Percentiles rank a stretch among this genome's conserved stretches.
Conservation (phyloP, 164 flowering plant species). For the Buxus sempervirens region DNA sequence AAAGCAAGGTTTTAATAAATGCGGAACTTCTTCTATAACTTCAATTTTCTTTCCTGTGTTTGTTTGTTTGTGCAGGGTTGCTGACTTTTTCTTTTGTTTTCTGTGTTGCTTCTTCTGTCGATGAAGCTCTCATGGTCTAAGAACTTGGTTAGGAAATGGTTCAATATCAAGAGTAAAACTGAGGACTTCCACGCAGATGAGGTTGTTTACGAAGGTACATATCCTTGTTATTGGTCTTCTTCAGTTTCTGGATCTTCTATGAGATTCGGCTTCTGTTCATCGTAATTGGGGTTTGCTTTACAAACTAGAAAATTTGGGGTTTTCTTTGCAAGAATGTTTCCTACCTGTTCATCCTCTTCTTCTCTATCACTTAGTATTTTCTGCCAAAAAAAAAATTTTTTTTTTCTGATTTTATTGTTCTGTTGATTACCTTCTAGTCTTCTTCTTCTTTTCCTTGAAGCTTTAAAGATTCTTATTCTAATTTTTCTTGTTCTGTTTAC, state of each 20-base stretch:
- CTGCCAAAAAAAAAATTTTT: background rate
- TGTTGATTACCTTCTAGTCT: slow-evolving; percentile 6
- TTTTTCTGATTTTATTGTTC: slow-evolving; percentile 4
- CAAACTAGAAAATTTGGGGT: background rate
- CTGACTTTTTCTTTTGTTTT: slow-evolving; percentile 1
- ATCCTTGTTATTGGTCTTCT: background rate
- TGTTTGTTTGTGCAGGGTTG: slow-evolving; percentile 1
- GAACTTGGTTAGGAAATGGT: slow-evolving; percentile 76
- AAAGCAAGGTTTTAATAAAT: slow-evolving; percentile 54
- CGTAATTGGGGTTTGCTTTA: slow-evolving; percentile 4
- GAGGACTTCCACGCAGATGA: slow-evolving; percentile 76
- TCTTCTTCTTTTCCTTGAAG: background rate
- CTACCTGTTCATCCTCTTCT: no score
- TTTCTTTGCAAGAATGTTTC: background rate
- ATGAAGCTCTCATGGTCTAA: slow-evolving; percentile 84
- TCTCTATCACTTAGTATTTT: background rate
- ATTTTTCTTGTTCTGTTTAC: slow-evolving; percentile 12
- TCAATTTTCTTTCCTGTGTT: background rate
- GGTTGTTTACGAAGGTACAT: slow-evolving; percentile 23
- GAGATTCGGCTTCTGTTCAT: background rate
- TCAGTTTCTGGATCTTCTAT: background rate
- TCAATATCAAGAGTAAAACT: slow-evolving; percentile 76
- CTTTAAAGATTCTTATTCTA: background rate
- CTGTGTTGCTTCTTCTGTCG: slow-evolving; percentile 6
- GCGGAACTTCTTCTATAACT: background rate